Conservation (phyloP, 1,284 basidiomycete genomes). For the Papiliotrema terrestris region DNA sequence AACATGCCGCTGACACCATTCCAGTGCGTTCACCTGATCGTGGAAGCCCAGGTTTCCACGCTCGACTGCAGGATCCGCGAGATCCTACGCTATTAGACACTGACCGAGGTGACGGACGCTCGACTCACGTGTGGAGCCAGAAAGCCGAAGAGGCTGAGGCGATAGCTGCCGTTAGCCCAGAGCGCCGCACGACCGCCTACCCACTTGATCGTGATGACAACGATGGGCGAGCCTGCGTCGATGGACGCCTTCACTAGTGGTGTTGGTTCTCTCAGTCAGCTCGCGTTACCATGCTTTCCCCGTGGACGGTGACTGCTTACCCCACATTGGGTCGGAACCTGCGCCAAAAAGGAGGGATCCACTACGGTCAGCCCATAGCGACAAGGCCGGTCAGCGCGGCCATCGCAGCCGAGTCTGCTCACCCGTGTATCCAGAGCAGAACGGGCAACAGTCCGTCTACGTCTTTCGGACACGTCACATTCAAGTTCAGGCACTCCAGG, state of each 20-base stretch:
- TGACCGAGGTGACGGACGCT: not conserved
- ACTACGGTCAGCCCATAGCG: not conserved
- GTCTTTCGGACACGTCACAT: not conserved
- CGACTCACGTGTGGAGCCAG: constrained; percentile 5
- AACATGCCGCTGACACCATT: constrained; percentile 55
- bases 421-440: constrained; percentile 14
- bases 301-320: not conserved
- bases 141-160: constrained; percentile 12
- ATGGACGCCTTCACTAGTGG: constrained; percentile 1
- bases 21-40: constrained; percentile 53
- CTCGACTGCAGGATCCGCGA: not conserved
- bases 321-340: constrained; percentile 11
- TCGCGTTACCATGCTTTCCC: too few relatives aligned
- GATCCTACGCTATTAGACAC: constrained; percentile 1
- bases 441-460: constrained; percentile 5
- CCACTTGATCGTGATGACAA: constrained; percentile 9
- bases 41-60: constrained; percentile 51
- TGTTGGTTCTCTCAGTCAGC: constrained; percentile 2
- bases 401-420: not conserved
- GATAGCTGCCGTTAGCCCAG: constrained; percentile 7
- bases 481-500: constrained; percentile 12
- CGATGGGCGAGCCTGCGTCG: constrained; percentile 1
- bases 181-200: not conserved
- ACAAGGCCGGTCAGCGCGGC: not conserved
- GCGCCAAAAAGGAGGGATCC: constrained; percentile 9